Evolutionary conservation across 2,329 filamentous ascomycete species (phyloP), one percentile per base, ranked within the genome.

Genomic region (Alternaria rosae): DNA sequence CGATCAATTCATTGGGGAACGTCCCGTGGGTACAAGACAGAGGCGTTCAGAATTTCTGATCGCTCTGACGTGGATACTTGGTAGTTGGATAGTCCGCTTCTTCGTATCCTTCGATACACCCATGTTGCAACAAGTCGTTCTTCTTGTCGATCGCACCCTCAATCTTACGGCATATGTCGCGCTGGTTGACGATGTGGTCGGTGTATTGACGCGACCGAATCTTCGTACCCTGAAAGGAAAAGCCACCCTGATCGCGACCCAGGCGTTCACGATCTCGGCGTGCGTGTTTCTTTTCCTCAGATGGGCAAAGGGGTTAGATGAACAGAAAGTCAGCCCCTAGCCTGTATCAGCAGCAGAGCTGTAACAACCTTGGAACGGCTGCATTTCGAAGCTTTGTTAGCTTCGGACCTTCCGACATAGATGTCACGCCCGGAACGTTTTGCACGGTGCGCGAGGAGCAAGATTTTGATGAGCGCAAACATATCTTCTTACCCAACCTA

Each of bases 131-230:
- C n/a, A 28, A 20, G 10, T 28, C 11, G 43, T 66, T 17, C 45
- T 7, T 4, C 15, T 48, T 6, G 52, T 38, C 6, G 62, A 72
- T 45, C 57, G 64, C 13, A 52, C 30, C 3, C 38, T 72, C 15
- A 65, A 48, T 58, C 41, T 60, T 15, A 59, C 62, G 25, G 55
- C 64, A 8, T 72, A 67, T 44, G 25, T 71, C 17, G 68, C 68
- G 47, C 15, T 72, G 21, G 65, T 72, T 25, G 68, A 71, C 26
- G 70, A 71, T 53, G 23, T 72, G 3, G 25, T 72, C 12, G 51
- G 60, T 5, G 48, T 66, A 3, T 45, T 71, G 54, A 42, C 57
- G n/a, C 58, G 62, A 28, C 68, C 70, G 26, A 52, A 67, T 51
- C 11, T 68, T n/a, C 52, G 55, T 17, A 64, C 60, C 2, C 47